phyloP scores from a whole-genome alignment of 768 basidiomycete genomes.

The Lentinus brumalis region DNA sequence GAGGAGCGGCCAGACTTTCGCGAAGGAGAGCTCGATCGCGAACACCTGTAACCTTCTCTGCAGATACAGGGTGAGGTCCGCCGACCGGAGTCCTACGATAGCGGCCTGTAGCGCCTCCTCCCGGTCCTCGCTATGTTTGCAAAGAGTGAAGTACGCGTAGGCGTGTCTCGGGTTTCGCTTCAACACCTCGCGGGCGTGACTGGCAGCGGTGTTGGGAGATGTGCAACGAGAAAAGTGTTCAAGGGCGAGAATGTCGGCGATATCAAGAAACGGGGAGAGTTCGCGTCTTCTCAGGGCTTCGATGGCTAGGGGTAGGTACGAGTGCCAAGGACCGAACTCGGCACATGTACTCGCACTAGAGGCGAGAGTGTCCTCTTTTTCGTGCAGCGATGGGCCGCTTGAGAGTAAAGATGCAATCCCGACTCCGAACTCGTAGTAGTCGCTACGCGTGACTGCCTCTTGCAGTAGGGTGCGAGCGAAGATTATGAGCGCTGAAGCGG shows the following conservation, averaged over 20 bases:
- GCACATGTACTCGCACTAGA: background rate
- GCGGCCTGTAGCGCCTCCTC: too few relatives aligned
- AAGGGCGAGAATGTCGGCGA: background rate
- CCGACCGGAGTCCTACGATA: too few relatives aligned
- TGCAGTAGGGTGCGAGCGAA: background rate
- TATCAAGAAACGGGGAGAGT: background rate
- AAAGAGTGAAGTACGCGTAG: too few relatives aligned
- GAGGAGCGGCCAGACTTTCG: too few relatives aligned
- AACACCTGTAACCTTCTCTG: too few relatives aligned
- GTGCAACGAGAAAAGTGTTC: background rate
- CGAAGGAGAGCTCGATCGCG: too few relatives aligned
- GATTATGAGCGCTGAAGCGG: background rate
- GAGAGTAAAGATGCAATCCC: background rate
- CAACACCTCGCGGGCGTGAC: too few relatives aligned
- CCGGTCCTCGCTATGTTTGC: too few relatives aligned
- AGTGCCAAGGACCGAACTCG: background rate
- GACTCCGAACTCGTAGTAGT: background rate
- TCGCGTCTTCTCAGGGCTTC: background rate
- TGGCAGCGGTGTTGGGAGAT: too few relatives aligned
- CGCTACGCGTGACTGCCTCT: background rate
- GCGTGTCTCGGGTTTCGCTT: too few relatives aligned
- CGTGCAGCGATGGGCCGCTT: background rate
- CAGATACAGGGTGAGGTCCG: too few relatives aligned
- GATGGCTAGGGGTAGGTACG: background rate
- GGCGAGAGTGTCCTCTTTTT: background rate